Evolutionary conservation across 2,329 filamentous ascomycete species (phyloP), one percentile per base, ranked within the genome.

Genomic region (Aspergillus arachidicola): DNA sequence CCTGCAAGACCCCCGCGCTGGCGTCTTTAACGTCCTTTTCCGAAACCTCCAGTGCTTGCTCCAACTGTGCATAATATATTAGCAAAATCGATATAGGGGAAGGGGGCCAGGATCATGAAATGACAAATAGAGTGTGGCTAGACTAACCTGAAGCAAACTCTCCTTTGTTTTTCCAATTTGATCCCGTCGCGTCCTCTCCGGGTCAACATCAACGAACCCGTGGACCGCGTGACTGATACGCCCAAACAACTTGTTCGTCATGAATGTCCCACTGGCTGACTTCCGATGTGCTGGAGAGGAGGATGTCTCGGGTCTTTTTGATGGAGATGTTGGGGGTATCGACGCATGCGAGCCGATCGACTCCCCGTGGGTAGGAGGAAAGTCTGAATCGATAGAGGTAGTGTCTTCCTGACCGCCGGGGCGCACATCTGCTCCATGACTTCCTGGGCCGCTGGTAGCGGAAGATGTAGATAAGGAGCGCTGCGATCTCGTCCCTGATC

Each of bases 91-190:
- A 41, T n/a, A 9, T 10, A 41, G 38, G 38, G 38, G 16, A 32
- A 14, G 38, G 43, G 59, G 56, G 21, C 26, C 30, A 36, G 19
- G 58, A 14, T 19, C 51, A 46, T n/a, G 26, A 53, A 23, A 41
- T 6, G 16, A 7, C 3, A 38, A 32, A 23, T 5, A 3, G 2
- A 14, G 16, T 43, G n/a, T 21, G 1, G 36, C 48, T 55, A 32
- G 32, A 62, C 67, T 63, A 75, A 85, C 84, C 76, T 88, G 84
- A 16, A 82, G 86, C 66, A 99, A 88, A 62, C 89, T 92, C 79
- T 99, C 95, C 68, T 90, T 89, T 0, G 95, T 99, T 84, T 97
- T 98, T 45, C 94, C 94, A 70, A 99, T 97, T 67, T 93, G 91
- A 76, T 99, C 95, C 59, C 95, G 87, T 59, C 95, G 86, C 50